These are phyloP conservation scores for Ajuga reptans DNA, from an alignment of 305 asterid species.

Conservation along the genomic window DNA sequence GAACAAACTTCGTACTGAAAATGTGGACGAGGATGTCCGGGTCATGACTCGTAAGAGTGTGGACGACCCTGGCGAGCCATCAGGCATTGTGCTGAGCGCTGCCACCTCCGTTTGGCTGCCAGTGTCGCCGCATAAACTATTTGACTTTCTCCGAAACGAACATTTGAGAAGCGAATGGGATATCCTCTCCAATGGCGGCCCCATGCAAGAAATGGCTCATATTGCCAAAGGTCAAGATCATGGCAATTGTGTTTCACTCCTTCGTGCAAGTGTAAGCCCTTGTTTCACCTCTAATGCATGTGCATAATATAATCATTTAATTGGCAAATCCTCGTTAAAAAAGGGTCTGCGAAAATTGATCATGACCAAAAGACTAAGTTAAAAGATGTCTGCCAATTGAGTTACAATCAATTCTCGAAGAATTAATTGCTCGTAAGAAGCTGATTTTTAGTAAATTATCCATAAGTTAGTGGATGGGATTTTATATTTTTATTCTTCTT, in stretches of 20 bases:
- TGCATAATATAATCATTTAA: no score
- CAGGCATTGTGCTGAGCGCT: conserved; percentile 78
- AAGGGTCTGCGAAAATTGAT: no score
- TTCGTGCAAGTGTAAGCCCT: conserved; percentile 66
- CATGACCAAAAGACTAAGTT: no score
- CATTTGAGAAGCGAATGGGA: conserved; percentile 89
- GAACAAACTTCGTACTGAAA: conserved; percentile 65
- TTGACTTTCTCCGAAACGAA: conserved; percentile 79
- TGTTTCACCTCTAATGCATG: background rate
- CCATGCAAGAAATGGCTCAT: conserved; percentile 94
- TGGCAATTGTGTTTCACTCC: conserved; percentile 87
- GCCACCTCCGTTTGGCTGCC: conserved; percentile 97
- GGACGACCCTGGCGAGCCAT: conserved; percentile 87
- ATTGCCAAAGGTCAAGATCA: conserved; percentile 92
- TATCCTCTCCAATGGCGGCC: conserved; percentile 81
- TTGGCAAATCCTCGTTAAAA: no score
- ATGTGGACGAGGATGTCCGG: conserved; percentile 77
- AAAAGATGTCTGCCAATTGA: no score
- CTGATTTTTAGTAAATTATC: no score
- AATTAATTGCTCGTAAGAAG: no score
- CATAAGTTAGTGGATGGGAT: no score
- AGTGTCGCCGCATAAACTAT: conserved; percentile 59
- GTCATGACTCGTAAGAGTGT: conserved; percentile 86
- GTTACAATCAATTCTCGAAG: no score
- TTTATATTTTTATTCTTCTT: background rate